These are phyloP conservation scores for Tieghemostelium lacteum DNA, from an alignment of 78 protist species.

Conservation along the genomic window DNA sequence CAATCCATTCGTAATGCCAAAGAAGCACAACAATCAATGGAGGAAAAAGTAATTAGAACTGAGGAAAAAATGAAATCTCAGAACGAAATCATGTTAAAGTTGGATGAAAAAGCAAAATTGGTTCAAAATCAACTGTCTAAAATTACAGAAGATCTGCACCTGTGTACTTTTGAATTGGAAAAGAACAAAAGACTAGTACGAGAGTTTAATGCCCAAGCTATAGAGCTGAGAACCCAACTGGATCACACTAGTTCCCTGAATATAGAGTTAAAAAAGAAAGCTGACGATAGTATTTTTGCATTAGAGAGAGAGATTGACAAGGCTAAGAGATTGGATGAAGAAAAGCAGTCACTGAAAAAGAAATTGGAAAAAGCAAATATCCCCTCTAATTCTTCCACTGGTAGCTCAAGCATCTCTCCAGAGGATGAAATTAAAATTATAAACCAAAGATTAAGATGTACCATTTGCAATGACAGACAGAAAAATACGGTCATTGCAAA, in stretches of 20 bases:
- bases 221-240: conserved; percentile 49
- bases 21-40: conserved; percentile 35
- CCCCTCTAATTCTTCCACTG: not conserved
- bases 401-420: conserved; percentile 1
- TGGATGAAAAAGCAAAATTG: conserved; percentile 32
- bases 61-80: conserved; percentile 61
- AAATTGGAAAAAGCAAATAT: conserved; percentile 54
- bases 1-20: conserved; percentile 44
- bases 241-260: conserved; percentile 38
- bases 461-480: conserved; percentile 79
- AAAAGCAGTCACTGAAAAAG: conserved; percentile 61
- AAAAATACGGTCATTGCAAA: conserved; percentile 78
- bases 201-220: conserved; percentile 29
- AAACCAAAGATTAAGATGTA: conserved; percentile 61
- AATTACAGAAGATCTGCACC: conserved; percentile 46
- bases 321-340: conserved; percentile 65
- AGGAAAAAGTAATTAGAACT: conserved; percentile 13
- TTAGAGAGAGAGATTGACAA: conserved; percentile 68
- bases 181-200: conserved; percentile 44
- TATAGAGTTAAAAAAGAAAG: conserved; percentile 54
- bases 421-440: conserved; percentile 45
- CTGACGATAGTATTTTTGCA: conserved; percentile 63
- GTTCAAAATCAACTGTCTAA: conserved; percentile 57
- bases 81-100: conserved; percentile 32
- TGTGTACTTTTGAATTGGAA: conserved; percentile 55